A percentile compares a stretch with the other conserved stretches of the same genome.
Conservation (phyloP, 1,284 basidiomycete genomes). For the Blastosporella zonata region DNA sequence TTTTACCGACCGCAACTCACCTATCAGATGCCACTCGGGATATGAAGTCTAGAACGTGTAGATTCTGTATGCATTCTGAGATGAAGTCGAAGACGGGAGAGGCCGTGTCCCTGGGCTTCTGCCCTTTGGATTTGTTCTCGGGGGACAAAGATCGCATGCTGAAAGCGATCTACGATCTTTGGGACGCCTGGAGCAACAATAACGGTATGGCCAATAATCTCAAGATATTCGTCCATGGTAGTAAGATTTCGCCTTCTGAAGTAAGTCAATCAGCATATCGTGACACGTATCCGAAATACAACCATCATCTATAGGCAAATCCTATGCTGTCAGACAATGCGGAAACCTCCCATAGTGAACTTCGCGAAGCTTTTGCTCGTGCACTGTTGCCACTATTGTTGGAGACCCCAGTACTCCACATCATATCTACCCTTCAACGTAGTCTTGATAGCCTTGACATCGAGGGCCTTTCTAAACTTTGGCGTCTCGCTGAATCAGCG, state of each 20-base stretch:
- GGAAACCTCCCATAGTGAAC: constrained; percentile 19
- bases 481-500: constrained; percentile 31
- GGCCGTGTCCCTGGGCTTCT: constrained; percentile 56
- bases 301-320: constrained; percentile 22
- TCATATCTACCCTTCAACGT: constrained; percentile 68
- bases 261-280: constrained; percentile 37
- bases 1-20: constrained; percentile 64
- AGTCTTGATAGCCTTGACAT: constrained; percentile 81
- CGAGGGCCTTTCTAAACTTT: constrained; percentile 65
- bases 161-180: constrained; percentile 70
- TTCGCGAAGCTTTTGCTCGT: constrained; percentile 42
- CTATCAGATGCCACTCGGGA: constrained; percentile 53
- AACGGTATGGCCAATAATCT: constrained; percentile 75
- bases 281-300: not conserved
- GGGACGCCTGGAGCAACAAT: constrained; percentile 66
- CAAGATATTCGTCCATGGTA: constrained; percentile 71
- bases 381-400: constrained; percentile 52
- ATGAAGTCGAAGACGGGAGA: constrained; percentile 43
- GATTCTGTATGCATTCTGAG: constrained; percentile 87
- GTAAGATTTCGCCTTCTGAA: constrained; percentile 54
- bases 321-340: constrained; percentile 24
- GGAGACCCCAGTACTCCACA: constrained; percentile 52
- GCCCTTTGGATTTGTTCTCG: constrained; percentile 87
- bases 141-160: constrained; percentile 52
- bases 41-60: constrained; percentile 72